phyloP scores from a whole-genome alignment of 352 stramenopile genomes.

The Phytophthora lateralis region DNA sequence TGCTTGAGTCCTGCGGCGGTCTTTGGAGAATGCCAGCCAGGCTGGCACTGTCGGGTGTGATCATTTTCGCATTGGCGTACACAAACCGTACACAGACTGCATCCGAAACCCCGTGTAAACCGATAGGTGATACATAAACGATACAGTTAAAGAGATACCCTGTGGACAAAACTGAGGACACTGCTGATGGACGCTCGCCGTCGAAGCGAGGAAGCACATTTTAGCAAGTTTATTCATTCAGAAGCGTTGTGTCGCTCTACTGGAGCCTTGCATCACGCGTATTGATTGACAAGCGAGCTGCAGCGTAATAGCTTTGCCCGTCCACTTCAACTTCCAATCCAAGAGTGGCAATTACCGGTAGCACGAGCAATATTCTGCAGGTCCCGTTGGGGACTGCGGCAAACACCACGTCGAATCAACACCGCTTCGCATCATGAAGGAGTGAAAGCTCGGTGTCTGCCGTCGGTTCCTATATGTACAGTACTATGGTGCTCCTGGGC shows the following conservation, averaged over 20 bases:
- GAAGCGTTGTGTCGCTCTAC: background rate
- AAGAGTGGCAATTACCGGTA: too few relatives aligned
- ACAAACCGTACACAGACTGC: conserved; percentile 38
- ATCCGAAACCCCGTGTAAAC: conserved; percentile 19
- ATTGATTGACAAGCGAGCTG: background rate
- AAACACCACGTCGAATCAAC: too few relatives aligned
- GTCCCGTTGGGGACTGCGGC: too few relatives aligned
- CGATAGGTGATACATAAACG: conserved; percentile 14
- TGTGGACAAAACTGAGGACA: conserved; percentile 7
- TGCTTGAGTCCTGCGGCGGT: conserved; percentile 23
- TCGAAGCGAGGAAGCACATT: background rate
- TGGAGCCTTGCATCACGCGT: background rate
- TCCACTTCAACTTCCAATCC: too few relatives aligned
- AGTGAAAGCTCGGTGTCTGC: too few relatives aligned
- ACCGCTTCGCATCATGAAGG: too few relatives aligned
- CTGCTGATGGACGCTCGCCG: conserved; percentile 5
- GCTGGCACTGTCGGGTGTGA: background rate
- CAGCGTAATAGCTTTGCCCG: background rate
- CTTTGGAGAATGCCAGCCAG: conserved; percentile 38
- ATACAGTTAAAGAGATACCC: too few relatives aligned
- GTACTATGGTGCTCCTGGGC: too few relatives aligned
- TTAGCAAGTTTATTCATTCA: background rate
- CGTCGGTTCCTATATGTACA: too few relatives aligned
- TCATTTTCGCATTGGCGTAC: conserved; percentile 25
- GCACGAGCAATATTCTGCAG: too few relatives aligned